phyloP scores from a whole-genome alignment of 2,329 filamentous ascomycete species.

The Celoporthe dispersa region DNA sequence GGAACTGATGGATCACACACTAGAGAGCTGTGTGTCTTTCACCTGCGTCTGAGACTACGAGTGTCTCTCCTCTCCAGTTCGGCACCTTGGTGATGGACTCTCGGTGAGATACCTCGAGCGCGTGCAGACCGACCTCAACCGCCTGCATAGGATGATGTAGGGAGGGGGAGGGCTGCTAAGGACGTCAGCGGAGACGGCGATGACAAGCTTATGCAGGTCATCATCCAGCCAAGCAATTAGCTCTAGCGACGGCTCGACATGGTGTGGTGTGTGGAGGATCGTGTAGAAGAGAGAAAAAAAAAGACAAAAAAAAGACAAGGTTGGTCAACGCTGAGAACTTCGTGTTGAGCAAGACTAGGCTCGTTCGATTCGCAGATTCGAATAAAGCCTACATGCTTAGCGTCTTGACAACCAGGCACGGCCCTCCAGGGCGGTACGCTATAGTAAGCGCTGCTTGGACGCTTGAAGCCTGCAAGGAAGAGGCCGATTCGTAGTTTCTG shows the following conservation, averaged over 20 bases:
- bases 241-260: conserved; percentile 1
- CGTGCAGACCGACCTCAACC: not conserved
- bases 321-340: conserved; percentile 23
- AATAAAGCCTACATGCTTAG: conserved; percentile 22
- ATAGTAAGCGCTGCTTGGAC: not conserved
- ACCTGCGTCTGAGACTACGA: conserved; percentile 1
- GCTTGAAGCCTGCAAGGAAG: not conserved
- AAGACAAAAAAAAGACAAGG: conserved; percentile 17
- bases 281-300: conserved; percentile 14
- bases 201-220: conserved; percentile 7
- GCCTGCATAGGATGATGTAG: not conserved
- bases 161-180: conserved; percentile 7
- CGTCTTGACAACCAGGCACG: conserved; percentile 16
- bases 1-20: conserved; percentile 6
- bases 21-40: conserved; percentile 1
- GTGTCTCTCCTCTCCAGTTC: not conserved
- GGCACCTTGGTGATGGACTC: not conserved
- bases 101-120: not conserved
- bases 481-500: not conserved
- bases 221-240: conserved; percentile 15
- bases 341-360: conserved; percentile 27
- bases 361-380: conserved; percentile 14
- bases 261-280: not conserved
- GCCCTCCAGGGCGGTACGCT: not conserved
- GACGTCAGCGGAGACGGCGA: conserved; percentile 14